Evolutionary conservation across 768 basidiomycete genomes (phyloP).

Genomic region (Hortiboletus campestris): DNA sequence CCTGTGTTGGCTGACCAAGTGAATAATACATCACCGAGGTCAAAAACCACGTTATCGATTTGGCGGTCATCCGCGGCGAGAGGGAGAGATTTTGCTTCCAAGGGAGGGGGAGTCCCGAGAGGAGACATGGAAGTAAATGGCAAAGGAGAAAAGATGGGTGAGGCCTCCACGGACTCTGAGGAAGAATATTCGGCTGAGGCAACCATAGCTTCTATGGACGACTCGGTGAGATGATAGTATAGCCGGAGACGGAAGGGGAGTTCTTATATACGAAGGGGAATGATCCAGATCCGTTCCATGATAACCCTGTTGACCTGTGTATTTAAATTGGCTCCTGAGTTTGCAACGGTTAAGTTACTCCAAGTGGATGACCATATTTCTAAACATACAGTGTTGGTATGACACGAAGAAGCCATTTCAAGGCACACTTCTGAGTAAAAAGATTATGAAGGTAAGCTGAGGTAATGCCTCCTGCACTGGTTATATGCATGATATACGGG

Average conservation of each 20-base stretch:
- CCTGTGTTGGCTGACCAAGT: constrained; percentile 19
- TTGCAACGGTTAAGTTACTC: background rate
- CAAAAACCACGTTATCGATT: constrained; percentile 24
- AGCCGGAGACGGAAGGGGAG: background rate
- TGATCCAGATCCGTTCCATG: background rate
- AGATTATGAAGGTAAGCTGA: no score
- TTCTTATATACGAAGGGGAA: background rate
- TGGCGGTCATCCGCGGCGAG: constrained; percentile 3
- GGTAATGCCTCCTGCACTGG: background rate
- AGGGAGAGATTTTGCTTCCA: background rate
- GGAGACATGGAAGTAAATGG: constrained; percentile 1
- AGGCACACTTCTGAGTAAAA: no score
- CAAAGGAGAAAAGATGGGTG: background rate
- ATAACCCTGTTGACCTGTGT: background rate
- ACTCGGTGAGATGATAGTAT: background rate
- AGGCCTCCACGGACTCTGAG: background rate
- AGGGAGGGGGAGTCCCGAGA: constrained; percentile 2
- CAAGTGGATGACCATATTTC: background rate
- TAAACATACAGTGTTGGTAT: background rate
- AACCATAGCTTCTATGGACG: background rate
- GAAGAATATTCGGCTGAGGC: background rate
- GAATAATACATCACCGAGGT: constrained; percentile 23
- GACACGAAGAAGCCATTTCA: background rate
- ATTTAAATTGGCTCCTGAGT: background rate
- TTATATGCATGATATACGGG: no score